Conservation (phyloP, 805 yeast species). For the Naumovozyma baii region DNA sequence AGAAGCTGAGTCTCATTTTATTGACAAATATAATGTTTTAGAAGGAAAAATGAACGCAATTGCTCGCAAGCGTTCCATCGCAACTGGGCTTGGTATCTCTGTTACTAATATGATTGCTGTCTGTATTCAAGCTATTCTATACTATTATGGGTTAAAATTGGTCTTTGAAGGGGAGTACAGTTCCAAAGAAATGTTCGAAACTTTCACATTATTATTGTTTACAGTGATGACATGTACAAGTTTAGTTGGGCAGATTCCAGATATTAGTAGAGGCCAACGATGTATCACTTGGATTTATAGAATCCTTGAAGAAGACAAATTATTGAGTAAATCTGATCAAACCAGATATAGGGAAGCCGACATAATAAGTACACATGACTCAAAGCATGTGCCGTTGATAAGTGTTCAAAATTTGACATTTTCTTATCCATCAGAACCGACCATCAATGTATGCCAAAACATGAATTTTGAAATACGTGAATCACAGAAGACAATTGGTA, state of each 20-base stretch:
- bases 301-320: conserved; percentile 23
- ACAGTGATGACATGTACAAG: conserved; percentile 56
- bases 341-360: conserved; percentile 1
- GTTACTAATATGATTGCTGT: conserved; percentile 43
- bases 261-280: conserved; percentile 67
- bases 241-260: conserved; percentile 61
- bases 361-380: neutral
- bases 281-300: conserved; percentile 48
- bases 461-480: conserved; percentile 35
- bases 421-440: conserved; percentile 35
- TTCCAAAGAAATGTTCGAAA: conserved; percentile 50
- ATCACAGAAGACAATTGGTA: conserved; percentile 45
- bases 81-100: conserved; percentile 61
- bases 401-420: conserved; percentile 40
- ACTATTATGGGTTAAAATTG: conserved; percentile 72
- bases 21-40: conserved; percentile 26
- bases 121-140: conserved; percentile 58
- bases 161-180: conserved; percentile 50
- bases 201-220: conserved; percentile 63
- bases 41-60: conserved; percentile 28
- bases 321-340: conserved; percentile 4
- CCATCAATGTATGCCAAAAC: conserved; percentile 31
- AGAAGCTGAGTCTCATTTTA: conserved; percentile 43
- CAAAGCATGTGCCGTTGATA: conserved; percentile 22
- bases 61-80: conserved; percentile 46